These are phyloP conservation scores for Ballota nigra DNA, from an alignment of 257 asterid genomes.

Conservation along the genomic window DNA sequence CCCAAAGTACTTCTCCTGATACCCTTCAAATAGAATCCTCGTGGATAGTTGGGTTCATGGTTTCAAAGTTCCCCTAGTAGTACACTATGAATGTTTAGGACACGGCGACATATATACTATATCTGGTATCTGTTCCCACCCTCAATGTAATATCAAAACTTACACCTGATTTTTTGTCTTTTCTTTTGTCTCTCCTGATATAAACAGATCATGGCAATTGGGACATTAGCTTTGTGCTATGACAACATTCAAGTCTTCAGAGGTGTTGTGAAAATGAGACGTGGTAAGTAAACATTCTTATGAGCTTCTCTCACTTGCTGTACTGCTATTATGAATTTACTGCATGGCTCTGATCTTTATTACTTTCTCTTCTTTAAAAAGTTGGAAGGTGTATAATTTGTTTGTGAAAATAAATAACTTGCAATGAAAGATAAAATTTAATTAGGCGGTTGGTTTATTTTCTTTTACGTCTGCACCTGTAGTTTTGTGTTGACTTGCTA, in stretches of 20 bases:
- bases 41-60: not conserved
- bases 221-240: slow-evolving; percentile 85
- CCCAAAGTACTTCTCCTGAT: not conserved
- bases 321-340: not conserved
- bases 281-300: slow-evolving; percentile 53
- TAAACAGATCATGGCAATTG: slow-evolving; percentile 86
- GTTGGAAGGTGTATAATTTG: not conserved
- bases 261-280: slow-evolving; percentile 92
- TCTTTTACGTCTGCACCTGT: not conserved
- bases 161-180: slow-evolving; percentile 20
- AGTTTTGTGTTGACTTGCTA: not conserved
- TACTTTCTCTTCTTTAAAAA: not conserved
- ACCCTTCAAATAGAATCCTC: not conserved
- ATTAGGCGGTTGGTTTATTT: not conserved
- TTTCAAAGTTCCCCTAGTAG: not conserved
- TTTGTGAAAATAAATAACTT: not conserved
- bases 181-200: slow-evolving; percentile 13
- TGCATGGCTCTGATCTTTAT: not conserved
- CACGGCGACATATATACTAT: not conserved
- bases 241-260: slow-evolving; percentile 83
- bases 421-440: not conserved
- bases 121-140: slow-evolving; percentile 6
- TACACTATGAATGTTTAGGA: not conserved
- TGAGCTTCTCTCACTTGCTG: slow-evolving; percentile 10
- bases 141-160: not conserved